Evolutionary conservation across 1,139 yeast genomes (phyloP).

Genomic region (Candida tunisiensis): DNA sequence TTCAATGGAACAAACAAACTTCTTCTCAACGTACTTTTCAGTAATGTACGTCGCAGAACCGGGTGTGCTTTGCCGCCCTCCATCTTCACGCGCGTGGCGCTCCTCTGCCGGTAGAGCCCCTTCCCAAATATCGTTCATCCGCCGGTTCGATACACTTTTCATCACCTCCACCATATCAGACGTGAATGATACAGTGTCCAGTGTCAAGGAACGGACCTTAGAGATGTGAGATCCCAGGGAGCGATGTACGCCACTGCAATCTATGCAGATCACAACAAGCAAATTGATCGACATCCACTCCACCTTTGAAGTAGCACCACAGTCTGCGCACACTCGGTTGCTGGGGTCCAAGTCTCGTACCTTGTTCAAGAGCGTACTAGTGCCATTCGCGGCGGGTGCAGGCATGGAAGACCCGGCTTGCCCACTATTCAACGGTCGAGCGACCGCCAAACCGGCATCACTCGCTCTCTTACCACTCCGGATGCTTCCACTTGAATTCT

Average conservation of each 20-base stretch:
- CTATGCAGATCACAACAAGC: constrained; percentile 58
- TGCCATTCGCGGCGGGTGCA: too few relatives aligned
- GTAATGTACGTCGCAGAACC: constrained; percentile 21
- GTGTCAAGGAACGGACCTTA: constrained; percentile 60
- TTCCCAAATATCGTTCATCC: constrained; percentile 44
- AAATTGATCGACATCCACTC: constrained; percentile 84
- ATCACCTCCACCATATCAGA: constrained; percentile 41
- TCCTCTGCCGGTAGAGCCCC: constrained; percentile 20
- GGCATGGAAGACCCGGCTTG: too few relatives aligned
- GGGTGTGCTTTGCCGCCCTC: too few relatives aligned
- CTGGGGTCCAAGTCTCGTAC: constrained; percentile 24
- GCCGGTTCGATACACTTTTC: constrained; percentile 46
- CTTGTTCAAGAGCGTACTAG: constrained; percentile 1
- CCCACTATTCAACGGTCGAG: too few relatives aligned
- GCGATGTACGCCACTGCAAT: constrained; percentile 67
- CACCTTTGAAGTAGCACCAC: constrained; percentile 43
- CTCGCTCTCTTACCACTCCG: background rate
- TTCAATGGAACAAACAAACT: constrained; percentile 16
- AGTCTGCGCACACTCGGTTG: constrained; percentile 62
- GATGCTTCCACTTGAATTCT: constrained; percentile 5
- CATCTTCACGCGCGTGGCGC: constrained; percentile 3
- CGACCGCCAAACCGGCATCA: too few relatives aligned
- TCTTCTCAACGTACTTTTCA: constrained; percentile 25
- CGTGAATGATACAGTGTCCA: constrained; percentile 55
- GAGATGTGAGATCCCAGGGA: constrained; percentile 61